Percentiles rank a stretch among this genome's conserved stretches.
phyloP scores from a whole-genome alignment of 169 alveolate genomes.

The Eimeria sp. region DNA sequence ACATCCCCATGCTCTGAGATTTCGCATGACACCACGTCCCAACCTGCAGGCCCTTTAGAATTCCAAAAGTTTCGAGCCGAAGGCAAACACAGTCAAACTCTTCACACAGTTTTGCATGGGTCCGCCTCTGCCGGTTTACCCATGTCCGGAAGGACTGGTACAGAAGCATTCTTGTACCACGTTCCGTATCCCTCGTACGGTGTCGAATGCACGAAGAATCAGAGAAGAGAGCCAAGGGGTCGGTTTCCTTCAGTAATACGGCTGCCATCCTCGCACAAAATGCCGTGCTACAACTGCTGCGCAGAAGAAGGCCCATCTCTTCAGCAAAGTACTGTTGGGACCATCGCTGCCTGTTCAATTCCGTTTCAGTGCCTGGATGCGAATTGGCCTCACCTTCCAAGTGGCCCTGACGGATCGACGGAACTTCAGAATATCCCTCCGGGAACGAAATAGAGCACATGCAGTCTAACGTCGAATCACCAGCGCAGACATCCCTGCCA shows the following conservation, averaged over 20 bases:
- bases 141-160: constrained; percentile 50
- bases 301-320: constrained; percentile 58
- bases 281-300: constrained; percentile 28
- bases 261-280: constrained; percentile 7
- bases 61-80: constrained; percentile 9
- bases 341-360: constrained; percentile 52
- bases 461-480: neutral
- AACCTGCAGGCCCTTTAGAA: neutral
- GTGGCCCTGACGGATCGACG: constrained; percentile 64
- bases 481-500: neutral
- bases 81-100: neutral
- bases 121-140: constrained; percentile 34
- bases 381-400: constrained; percentile 34
- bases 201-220: neutral
- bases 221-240: neutral
- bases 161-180: constrained; percentile 3
- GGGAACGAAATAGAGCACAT: neutral
- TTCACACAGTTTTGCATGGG: constrained; percentile 7
- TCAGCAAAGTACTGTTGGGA: constrained; percentile 6
- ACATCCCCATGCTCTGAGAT: neutral
- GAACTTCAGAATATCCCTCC: constrained; percentile 45
- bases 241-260: constrained; percentile 18
- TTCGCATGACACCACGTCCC: neutral
- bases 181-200: neutral
- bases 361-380: neutral